phyloP scores from a whole-genome alignment of 208 protist species.

The Trypanosoma conorhini region DNA sequence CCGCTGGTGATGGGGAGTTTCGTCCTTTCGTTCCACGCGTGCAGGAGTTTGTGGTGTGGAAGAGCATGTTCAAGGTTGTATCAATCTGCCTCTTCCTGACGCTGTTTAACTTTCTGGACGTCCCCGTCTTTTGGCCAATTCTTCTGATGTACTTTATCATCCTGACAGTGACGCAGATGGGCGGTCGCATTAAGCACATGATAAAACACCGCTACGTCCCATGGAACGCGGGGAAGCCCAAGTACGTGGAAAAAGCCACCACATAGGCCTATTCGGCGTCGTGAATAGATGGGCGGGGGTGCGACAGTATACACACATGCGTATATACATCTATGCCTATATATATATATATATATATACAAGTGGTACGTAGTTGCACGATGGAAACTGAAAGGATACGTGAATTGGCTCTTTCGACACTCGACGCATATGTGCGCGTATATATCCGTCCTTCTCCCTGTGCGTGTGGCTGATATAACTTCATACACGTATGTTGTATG shows the following conservation, averaged over 20 bases:
- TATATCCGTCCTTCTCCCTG: no score
- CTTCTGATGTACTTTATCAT: slow-evolving; percentile 97
- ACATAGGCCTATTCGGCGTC: background rate
- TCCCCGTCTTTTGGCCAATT: slow-evolving; percentile 99
- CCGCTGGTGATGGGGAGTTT: slow-evolving; percentile 71
- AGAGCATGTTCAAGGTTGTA: slow-evolving; percentile 78
- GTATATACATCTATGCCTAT: background rate
- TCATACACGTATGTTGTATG: no score
- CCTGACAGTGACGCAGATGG: slow-evolving; percentile 94
- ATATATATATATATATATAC: slow-evolving; percentile 7
- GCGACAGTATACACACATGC: background rate
- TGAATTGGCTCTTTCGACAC: no score
- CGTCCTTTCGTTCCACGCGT: slow-evolving; percentile 96
- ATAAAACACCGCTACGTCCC: slow-evolving; percentile 96
- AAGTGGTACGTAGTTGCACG: background rate
- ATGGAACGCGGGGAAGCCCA: slow-evolving; percentile 82
- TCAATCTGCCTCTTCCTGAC: slow-evolving; percentile 90
- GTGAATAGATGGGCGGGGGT: background rate
- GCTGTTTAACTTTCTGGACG: slow-evolving; percentile 94
- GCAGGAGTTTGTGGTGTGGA: slow-evolving; percentile 98
- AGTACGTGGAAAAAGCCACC: slow-evolving; percentile 76
- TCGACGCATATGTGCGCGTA: no score
- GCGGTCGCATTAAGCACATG: slow-evolving; percentile 97
- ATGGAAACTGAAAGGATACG: no score
- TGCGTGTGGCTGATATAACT: no score